Evolutionary conservation across 1,284 basidiomycete genomes (phyloP), one percentile per base, ranked within the genome.

Genomic region (Rhodotorula sp.): DNA sequence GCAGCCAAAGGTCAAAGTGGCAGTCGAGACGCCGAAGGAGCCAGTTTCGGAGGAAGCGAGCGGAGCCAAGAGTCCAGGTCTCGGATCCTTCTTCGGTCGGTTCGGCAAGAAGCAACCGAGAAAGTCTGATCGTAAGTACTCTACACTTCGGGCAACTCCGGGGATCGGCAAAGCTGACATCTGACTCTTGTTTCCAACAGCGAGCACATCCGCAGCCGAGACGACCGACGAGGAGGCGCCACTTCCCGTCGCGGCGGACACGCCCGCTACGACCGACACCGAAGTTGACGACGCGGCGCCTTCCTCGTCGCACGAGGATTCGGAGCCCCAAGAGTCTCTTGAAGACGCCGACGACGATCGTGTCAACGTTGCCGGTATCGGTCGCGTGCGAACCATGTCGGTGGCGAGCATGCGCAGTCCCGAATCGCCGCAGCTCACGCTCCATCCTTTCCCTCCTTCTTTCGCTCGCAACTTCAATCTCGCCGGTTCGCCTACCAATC

Each of bases 11-110:
- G 52, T 52, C n/a, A 8, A 48, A 26, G 56, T 62, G 3, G 65
- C 65, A 3, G 58, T 64, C 7, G 26, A 47, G 0, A 20, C 7
- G 21, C 3, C 34, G 6, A 54, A 47, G 14, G 62, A 67, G 29
- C n/a, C 48, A 8, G n/a, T 58, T 46, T 23, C 51, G 51, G 51
- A 52, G n/a, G 51, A 52, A 52, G 51, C 51, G 20, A 49, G 23
- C 21, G 68, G 58, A 0, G 39, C 54, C 10, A 72, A 72, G 56
- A 69, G 68, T 31, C 71, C 71, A 16, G n/a, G 51, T 52, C 62
- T 68, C 31, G 70, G 70, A 3, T 21, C 67, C 0, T 72, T 72
- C 65, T 72, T 72, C 18, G 67, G 67, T 47, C 69, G 69, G 48
- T 68, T 63, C 34, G 64, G 62, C 18, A 64, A 64, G 51, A 58